A percentile compares a stretch with the other conserved stretches of the same genome.
phyloP scores from a whole-genome alignment of 129 eudicot genomes.

The Lactuca sativa region DNA sequence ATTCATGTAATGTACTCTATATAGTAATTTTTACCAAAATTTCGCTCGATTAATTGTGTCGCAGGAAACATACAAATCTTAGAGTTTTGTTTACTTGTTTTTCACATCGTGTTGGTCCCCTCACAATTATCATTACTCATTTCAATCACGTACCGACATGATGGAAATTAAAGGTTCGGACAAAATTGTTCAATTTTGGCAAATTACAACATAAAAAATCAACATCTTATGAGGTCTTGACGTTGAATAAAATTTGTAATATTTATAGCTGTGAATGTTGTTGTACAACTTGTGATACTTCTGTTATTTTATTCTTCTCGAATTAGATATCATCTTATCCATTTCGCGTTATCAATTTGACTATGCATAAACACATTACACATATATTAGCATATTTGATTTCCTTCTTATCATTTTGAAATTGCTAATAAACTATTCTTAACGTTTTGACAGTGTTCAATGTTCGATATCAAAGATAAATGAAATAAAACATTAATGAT shows the following conservation, averaged over 20 bases:
- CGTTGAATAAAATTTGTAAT: constrained; percentile 3
- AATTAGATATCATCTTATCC: neutral
- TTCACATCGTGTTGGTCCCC: constrained; percentile 20
- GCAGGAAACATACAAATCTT: too few species aligned
- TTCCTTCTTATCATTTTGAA: too few species aligned
- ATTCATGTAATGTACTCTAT: too few species aligned
- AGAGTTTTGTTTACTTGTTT: neutral
- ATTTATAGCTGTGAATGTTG: neutral
- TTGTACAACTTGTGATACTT: constrained; percentile 6
- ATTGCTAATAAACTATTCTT: too few species aligned
- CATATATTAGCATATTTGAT: neutral
- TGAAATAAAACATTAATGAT: too few species aligned
- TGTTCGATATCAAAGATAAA: too few species aligned
- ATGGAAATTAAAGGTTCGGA: neutral
- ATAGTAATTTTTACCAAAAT: too few species aligned
- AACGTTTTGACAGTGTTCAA: too few species aligned
- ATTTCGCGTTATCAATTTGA: neutral
- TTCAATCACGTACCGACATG: constrained; percentile 14
- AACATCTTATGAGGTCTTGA: constrained; percentile 9
- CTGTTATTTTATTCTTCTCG: neutral
- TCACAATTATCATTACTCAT: constrained; percentile 7
- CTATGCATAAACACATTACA: too few species aligned
- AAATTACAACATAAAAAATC: constrained; percentile 13
- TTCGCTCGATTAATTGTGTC: too few species aligned
- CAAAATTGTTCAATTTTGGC: neutral